Evolutionary conservation across 805 yeast genomes (phyloP), one percentile per base, ranked within the genome.

Genomic region (Cyberlindnera petersonii): DNA sequence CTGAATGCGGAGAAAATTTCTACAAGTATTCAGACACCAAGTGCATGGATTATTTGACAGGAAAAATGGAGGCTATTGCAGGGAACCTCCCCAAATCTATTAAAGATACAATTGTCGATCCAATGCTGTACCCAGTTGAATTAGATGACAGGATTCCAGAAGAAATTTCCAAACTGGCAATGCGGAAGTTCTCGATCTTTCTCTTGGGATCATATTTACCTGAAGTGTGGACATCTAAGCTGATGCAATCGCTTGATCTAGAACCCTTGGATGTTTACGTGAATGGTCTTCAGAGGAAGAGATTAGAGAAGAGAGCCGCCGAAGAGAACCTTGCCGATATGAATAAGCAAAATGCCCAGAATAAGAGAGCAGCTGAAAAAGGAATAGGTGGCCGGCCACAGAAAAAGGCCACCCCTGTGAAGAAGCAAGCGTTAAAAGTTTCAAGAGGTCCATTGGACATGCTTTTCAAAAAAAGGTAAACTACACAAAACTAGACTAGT

Each of bases 371-470:
- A n/a, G 33, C 28, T 17, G 26, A n/a, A n/a, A n/a, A n/a, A n/a
- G n/a, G n/a, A n/a, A n/a, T n/a, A n/a, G n/a, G n/a, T n/a, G n/a
- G n/a, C n/a, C n/a, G 26, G 22, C 28, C 20, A 37, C 34, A 37
- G 56, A 50, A 40, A 34, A 53, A 50, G 34, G 48, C 61, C 14
- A 39, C 56, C 9, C 42, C 53, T 4, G 49, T 50, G 1, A 61
- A 69, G 63, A 51, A 61, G 58, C 32, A 59, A 21, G 69, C 66
- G 42, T 77, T 76, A 3, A 75, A 75, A 1, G 65, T 66, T 2
- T 82, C 82, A 1, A 74, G 66, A 48, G 88, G 93, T 1, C 86
- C 87, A 2, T 61, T 83, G 20, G 91, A 83, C 53, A 72, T 75
- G 37, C 80, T 83, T 48, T 82, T 51, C 58, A 75, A 70, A 47